Evolutionary conservation across 805 yeast genomes (phyloP).

Genomic region (Isabelozyma rhagii): DNA sequence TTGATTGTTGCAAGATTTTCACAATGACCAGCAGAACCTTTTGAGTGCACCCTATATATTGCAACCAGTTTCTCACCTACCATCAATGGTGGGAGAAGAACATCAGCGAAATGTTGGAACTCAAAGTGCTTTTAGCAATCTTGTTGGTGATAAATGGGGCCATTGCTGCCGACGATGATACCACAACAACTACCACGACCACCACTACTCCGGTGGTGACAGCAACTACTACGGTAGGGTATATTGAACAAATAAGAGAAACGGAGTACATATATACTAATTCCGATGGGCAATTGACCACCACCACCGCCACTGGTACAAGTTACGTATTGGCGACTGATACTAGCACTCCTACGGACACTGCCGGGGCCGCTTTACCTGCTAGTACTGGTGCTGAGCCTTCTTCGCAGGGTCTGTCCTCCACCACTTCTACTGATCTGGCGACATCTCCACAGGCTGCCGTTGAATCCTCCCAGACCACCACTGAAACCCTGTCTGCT

Average conservation of each 20-base stretch:
- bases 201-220: constrained; percentile 30
- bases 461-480: neutral
- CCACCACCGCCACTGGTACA: constrained; percentile 18
- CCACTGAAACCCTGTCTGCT: constrained; percentile 4
- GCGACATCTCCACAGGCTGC: neutral
- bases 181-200: constrained; percentile 10
- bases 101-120: neutral
- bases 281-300: constrained; percentile 26
- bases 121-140: neutral
- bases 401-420: neutral
- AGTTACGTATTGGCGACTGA: constrained; percentile 1
- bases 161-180: neutral
- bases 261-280: constrained; percentile 30
- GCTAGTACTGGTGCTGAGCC: constrained; percentile 1
- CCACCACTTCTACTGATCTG: neutral
- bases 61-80: neutral
- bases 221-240: constrained; percentile 24
- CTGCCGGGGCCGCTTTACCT: constrained; percentile 2
- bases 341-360: constrained; percentile 1
- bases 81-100: no score
- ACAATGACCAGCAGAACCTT: neutral
- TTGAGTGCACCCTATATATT: neutral
- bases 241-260: constrained; percentile 21
- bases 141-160: neutral
- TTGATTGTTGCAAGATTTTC: neutral